These are phyloP conservation scores for Helicostylum pulchrum DNA, from an alignment of 192 early-diverging fungal genomes.

Conservation along the genomic window DNA sequence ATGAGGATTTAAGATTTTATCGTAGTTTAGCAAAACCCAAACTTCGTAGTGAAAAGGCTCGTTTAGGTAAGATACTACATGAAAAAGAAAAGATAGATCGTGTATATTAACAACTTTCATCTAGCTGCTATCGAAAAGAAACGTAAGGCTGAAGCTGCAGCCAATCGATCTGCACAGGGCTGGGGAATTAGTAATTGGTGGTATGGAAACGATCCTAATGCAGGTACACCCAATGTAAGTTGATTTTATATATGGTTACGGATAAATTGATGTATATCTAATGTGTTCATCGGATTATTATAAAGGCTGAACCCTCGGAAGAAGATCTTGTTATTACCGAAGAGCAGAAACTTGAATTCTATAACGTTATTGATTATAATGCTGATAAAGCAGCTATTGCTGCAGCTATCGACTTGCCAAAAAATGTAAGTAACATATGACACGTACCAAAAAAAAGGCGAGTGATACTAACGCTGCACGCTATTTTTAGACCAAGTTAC, in stretches of 20 bases:
- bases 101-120: not conserved
- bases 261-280: not conserved
- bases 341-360: constrained; percentile 84
- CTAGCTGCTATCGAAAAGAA: constrained; percentile 33
- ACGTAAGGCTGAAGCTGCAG: constrained; percentile 21
- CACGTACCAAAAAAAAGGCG: not conserved
- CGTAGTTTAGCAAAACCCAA: constrained; percentile 69
- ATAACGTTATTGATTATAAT: constrained; percentile 93
- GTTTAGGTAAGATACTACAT: constrained; percentile 39
- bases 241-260: not conserved
- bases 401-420: constrained; percentile 54
- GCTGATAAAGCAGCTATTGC: constrained; percentile 60
- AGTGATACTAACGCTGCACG: no score
- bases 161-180: constrained; percentile 40
- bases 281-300: no score
- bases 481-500: constrained; percentile 53
- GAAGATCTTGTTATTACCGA: constrained; percentile 61
- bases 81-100: not conserved
- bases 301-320: constrained; percentile 6
- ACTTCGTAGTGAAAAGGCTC: constrained; percentile 69
- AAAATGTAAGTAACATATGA: constrained; percentile 43
- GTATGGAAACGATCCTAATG: constrained; percentile 23
- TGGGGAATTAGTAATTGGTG: constrained; percentile 51
- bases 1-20: constrained; percentile 89
- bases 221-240: constrained; percentile 4